Conservation (phyloP, 176 grass and related monocot species). For the Musa itinerans region DNA sequence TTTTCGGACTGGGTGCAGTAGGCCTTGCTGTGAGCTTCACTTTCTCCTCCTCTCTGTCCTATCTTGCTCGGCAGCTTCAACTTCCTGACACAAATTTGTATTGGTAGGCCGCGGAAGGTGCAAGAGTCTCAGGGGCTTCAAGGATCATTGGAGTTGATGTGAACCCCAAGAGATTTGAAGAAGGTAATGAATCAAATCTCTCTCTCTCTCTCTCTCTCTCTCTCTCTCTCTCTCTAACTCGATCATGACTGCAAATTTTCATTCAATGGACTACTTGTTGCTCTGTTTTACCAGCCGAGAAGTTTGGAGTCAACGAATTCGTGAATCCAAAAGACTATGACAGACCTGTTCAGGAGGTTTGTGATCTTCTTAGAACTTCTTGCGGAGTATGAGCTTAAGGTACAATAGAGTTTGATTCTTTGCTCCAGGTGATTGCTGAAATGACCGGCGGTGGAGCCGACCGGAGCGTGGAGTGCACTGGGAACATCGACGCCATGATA, state of each 20-base stretch:
- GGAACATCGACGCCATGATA: constrained; percentile 73
- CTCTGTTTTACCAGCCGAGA: constrained; percentile 38
- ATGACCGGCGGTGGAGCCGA: constrained; percentile 86
- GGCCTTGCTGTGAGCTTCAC: constrained; percentile 1
- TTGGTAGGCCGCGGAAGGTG: constrained; percentile 60
- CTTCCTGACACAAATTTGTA: not conserved
- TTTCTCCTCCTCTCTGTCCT: not conserved
- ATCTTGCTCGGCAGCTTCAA: not conserved
- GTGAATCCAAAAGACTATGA: constrained; percentile 66
- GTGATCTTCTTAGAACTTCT: not conserved
- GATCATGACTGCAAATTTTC: too few relatives aligned
- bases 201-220: too few relatives aligned
- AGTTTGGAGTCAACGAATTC: constrained; percentile 79
- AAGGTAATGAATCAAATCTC: constrained; percentile 21
- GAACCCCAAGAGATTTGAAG: constrained; percentile 67
- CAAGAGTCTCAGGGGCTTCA: constrained; percentile 61
- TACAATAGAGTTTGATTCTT: not conserved
- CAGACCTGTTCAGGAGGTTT: constrained; percentile 73
- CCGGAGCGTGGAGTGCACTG: constrained; percentile 75
- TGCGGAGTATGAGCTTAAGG: not conserved
- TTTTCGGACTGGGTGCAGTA: too few relatives aligned
- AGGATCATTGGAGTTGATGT: constrained; percentile 80
- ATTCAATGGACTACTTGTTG: too few relatives aligned
- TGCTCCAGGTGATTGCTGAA: constrained; percentile 60
- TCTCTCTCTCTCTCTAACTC: too few relatives aligned